A percentile compares a stretch with the other conserved stretches of the same genome.
Conservation (phyloP, 2,329 filamentous ascomycete species). For the Fusarium pseudoanthophilum region DNA sequence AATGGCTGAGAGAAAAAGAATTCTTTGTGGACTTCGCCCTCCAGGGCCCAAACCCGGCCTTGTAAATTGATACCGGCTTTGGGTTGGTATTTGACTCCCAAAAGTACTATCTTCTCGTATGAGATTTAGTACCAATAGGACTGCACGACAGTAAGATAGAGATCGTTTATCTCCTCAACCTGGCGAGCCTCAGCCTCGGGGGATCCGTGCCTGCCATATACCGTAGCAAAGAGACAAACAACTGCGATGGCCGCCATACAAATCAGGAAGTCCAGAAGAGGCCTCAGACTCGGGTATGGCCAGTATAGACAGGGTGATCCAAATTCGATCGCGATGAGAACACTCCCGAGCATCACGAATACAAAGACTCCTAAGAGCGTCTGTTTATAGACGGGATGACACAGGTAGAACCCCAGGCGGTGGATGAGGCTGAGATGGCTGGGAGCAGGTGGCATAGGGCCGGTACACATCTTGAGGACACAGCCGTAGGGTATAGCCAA, state of each 20-base stretch:
- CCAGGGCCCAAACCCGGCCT: neutral
- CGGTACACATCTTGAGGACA: neutral
- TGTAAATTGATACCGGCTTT: neutral
- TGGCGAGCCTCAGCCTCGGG: neutral
- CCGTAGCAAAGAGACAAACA: neutral
- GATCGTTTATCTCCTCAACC: neutral
- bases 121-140: neutral
- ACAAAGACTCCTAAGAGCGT: accelerated
- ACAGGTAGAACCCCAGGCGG: neutral
- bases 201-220: neutral
- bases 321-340: accelerated
- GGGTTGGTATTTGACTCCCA: neutral
- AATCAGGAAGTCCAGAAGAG: neutral
- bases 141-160: neutral
- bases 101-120: accelerated
- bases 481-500: neutral
- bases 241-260: accelerated
- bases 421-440: neutral
- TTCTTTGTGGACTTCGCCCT: neutral
- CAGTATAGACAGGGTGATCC: neutral
- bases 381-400: neutral
- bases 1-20: too few relatives aligned
- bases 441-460: neutral
- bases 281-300: accelerated
- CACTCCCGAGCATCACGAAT: accelerated